phyloP scores from a whole-genome alignment of 2,329 filamentous ascomycete genomes.

The Colletotrichum sp. region DNA sequence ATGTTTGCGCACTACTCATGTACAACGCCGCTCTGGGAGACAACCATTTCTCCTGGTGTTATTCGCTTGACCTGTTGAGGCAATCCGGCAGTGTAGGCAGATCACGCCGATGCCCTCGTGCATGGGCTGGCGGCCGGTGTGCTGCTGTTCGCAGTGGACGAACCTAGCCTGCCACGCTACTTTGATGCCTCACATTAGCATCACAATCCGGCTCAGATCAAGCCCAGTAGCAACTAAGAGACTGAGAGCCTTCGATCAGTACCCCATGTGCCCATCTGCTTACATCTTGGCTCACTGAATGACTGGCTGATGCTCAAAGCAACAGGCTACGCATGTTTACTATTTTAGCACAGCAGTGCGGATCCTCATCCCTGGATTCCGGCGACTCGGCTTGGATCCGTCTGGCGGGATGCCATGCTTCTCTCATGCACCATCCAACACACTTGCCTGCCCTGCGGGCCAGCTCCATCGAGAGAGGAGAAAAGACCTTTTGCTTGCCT shows the following conservation, averaged over 20 bases:
- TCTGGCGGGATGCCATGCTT: conserved; percentile 1
- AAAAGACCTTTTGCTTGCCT: neutral
- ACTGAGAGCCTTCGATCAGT: neutral
- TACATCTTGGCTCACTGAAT: neutral
- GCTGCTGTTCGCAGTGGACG: conserved; percentile 5
- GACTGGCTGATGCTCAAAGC: neutral
- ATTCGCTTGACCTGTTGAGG: neutral
- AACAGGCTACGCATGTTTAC: neutral
- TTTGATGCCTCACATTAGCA: neutral
- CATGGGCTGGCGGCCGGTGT: neutral
- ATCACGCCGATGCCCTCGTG: neutral
- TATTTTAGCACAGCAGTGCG: neutral
- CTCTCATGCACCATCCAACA: neutral
- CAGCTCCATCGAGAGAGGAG: neutral
- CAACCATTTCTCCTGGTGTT: neutral
- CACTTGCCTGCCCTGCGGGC: neutral
- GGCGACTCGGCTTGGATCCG: conserved; percentile 3
- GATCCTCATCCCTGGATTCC: neutral
- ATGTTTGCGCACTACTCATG: neutral
- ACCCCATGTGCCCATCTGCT: neutral
- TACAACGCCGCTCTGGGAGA: neutral
- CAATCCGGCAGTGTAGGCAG: neutral
- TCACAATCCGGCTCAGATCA: neutral
- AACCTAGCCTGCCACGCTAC: conserved; percentile 5
- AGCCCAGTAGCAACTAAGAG: neutral